phyloP scores from a whole-genome alignment of 225 moss, liverwort and hornwort genomes.

The Asterella californica region DNA sequence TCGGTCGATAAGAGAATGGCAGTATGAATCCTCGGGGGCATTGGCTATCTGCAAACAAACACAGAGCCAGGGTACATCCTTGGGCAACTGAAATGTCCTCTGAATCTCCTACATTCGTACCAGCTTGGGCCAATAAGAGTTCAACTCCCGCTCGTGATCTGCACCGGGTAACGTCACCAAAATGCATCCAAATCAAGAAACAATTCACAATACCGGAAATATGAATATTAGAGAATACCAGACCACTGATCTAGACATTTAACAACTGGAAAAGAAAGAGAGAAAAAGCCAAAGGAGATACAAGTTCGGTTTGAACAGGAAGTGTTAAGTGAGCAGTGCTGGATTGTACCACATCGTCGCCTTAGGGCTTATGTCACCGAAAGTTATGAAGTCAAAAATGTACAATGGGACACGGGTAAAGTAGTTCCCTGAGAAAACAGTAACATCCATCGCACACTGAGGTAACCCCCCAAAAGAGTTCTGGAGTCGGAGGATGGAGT shows the following conservation, averaged over 20 bases:
- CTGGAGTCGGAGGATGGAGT: too few relatives aligned
- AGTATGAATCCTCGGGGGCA: conserved; percentile 18
- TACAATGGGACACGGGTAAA: too few relatives aligned
- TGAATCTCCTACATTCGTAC: conserved; percentile 30
- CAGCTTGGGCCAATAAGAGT: conserved; percentile 39
- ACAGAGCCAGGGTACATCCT: conserved; percentile 36
- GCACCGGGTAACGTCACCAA: not conserved
- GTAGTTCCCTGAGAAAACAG: too few relatives aligned
- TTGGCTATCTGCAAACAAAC: conserved; percentile 41
- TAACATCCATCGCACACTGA: too few relatives aligned
- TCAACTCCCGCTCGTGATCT: conserved; percentile 45
- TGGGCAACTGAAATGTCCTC: conserved; percentile 36
- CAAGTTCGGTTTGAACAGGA: too few relatives aligned
- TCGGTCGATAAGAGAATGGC: conserved; percentile 21
- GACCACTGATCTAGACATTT: not conserved
- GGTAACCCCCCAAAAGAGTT: too few relatives aligned
- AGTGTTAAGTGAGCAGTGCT: too few relatives aligned
- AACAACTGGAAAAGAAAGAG: not conserved
- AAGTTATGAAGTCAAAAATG: too few relatives aligned
- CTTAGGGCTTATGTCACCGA: too few relatives aligned
- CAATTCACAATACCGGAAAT: not conserved
- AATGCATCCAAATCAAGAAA: not conserved
- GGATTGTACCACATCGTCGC: too few relatives aligned
- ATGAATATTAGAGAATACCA: not conserved
- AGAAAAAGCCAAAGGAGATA: not conserved